These are phyloP conservation scores for Phytophthora rubi DNA, from an alignment of 352 stramenopile species.

Conservation along the genomic window DNA sequence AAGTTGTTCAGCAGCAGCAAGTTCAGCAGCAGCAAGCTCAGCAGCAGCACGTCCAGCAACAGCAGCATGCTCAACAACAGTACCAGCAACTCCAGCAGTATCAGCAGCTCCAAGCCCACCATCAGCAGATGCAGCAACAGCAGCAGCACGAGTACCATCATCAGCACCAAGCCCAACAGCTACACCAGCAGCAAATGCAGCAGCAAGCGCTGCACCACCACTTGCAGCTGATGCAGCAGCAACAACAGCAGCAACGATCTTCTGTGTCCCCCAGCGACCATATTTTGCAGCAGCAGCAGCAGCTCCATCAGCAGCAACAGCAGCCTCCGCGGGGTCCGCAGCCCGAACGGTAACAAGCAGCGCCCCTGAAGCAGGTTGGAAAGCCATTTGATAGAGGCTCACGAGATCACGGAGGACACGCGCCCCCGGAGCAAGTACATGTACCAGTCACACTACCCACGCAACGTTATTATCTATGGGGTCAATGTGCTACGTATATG, in stretches of 20 bases:
- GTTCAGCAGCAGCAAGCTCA: slow-evolving; percentile 47
- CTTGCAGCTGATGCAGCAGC: slow-evolving; percentile 56
- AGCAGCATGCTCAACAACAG: slow-evolving; percentile 54
- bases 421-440: neutral
- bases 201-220: slow-evolving; percentile 58
- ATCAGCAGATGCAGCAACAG: slow-evolving; percentile 51
- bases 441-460: slow-evolving; percentile 18
- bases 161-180: slow-evolving; percentile 47
- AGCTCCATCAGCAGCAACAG: slow-evolving; percentile 35
- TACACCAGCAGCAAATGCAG: slow-evolving; percentile 66
- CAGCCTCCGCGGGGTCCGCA: slow-evolving; percentile 33
- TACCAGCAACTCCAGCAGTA: slow-evolving; percentile 59
- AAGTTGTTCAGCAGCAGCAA: slow-evolving; percentile 49
- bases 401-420: slow-evolving; percentile 2
- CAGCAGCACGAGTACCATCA: slow-evolving; percentile 47
- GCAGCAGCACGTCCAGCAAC: slow-evolving; percentile 47
- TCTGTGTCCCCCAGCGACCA: slow-evolving; percentile 38
- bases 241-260: slow-evolving; percentile 41
- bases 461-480: slow-evolving; percentile 38
- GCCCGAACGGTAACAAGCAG: slow-evolving; percentile 27
- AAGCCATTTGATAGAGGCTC: slow-evolving; percentile 30
- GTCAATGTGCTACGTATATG: slow-evolving; percentile 37
- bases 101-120: slow-evolving; percentile 59
- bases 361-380: neutral
- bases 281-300: slow-evolving; percentile 49